Evolutionary conservation across 768 basidiomycete species (phyloP), one percentile per base, ranked within the genome.

Genomic region (Boletus tylopilopsis): DNA sequence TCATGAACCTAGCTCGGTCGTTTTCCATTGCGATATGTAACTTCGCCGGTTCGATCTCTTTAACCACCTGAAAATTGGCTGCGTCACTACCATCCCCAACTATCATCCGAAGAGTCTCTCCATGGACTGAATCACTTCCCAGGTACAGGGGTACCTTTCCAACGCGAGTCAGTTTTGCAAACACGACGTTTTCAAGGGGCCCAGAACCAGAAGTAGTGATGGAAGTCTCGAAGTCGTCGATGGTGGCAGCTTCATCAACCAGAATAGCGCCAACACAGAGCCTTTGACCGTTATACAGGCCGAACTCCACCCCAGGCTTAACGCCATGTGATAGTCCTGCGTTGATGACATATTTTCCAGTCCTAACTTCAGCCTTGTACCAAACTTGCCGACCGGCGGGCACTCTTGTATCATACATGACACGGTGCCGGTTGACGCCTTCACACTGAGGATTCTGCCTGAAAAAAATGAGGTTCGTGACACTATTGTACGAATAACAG

Each of bases 361-460:
- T 23, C 3, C 25, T 6, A 22, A 15, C 4, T 3, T n/a, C 12
- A 29, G 60, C 42, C 1, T 38, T 3, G 36, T 55, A 21, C 24
- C 55, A 46, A 25, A 45, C 45, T 9, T 53, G 51, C 34, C 50
- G 37, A 2, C 48, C 50, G 15, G 51, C 48, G 9, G 55, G 40
- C 10, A 53, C 42, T 42, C 54, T 60, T n/a, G 55, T 44, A 25
- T 63, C 51, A 42, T 66, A 68, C n/a, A 48, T 16, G 18, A 24
- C 2, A n/a, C 47, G 47, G 30, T 48, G n/a, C 19, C 35, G 49
- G 39, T 64, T 25, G 34, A 39, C 1, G 5, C 68, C 69, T 55
- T 65, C 67, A 25, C 66, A 69, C n/a, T 56, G 65, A 4, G 68
- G 68, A 42, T 49, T 50, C 33, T 69, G 68, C 9, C 62, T 68